Base-by-base conservation (phyloP, 2,329 filamentous ascomycete species). In the Colletotrichum caudatum region DNA sequence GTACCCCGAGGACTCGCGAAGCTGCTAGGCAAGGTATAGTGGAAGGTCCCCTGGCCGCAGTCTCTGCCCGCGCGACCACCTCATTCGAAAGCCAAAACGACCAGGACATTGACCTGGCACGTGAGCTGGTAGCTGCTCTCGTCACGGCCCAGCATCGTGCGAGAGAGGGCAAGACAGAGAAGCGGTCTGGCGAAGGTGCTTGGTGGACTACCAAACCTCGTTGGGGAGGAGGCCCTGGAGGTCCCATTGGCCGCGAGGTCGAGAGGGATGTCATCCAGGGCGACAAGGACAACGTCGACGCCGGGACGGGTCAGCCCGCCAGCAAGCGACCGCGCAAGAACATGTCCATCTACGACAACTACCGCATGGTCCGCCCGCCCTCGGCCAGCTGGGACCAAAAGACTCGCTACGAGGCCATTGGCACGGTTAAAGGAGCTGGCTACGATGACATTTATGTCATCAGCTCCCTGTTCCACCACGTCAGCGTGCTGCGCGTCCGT, bases 61-160 rank as follows among this genome's bases (percentile, higher is more conserved):
- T 92, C 29, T 90, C 88, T 66, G 84, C 88, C 9, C 85, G 90
- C 39, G 85, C 87, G 60, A 85, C 84, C 16, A 87, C 85, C 9
- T 81, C 79, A 37, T 92, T 92, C 76, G 79, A 84, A 46, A 79
- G 80, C 9, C 84, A 83, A 60, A 80, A 86, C 63, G 91, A 94
- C 51, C 88, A 91, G 69, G 81, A 87, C 39, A 82, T 90, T 51
- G 92, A 92, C 76, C 83, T 92, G 29, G 87, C 87, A 0, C 84
- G 89, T 44, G 90, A 92, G 77, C 78, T 91, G 0, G 81, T 90
- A 37, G 88, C 89, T 4, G 86, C 88, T 0, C 81, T 92, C 5
- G 82, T 91, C 58, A 89, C 89, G 9, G 90, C 90, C 0, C 90
- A 92, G 77, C 89, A 91, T 73, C 87, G 90, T 23, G 84, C 86